Conservation (phyloP, 108 stramenopile genomes). For the Epithemia pelagica region DNA sequence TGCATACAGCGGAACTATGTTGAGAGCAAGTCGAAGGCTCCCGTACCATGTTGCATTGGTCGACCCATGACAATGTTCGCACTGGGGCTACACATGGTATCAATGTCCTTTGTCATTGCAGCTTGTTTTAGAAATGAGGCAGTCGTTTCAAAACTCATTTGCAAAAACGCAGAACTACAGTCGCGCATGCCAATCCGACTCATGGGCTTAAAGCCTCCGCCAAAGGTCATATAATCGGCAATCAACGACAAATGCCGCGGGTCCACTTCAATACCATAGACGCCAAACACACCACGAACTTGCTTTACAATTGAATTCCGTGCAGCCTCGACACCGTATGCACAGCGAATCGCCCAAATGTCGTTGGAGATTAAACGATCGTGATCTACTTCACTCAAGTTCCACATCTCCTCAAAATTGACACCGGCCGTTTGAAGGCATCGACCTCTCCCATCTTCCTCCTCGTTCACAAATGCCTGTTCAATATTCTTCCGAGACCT, state of each 20-base stretch:
- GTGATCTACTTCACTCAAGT: slow-evolving; percentile 79
- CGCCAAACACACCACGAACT: slow-evolving; percentile 95
- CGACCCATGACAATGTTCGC: slow-evolving; percentile 92
- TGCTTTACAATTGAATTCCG: slow-evolving; percentile 91
- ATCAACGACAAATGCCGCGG: slow-evolving; percentile 95
- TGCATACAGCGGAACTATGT: too few species aligned
- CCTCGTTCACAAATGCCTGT: slow-evolving; percentile 76
- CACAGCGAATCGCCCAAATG: slow-evolving; percentile 82
- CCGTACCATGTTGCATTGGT: slow-evolving; percentile 89
- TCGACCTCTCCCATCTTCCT: slow-evolving; percentile 74
- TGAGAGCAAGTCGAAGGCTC: slow-evolving; percentile 67
- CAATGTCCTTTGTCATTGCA: slow-evolving; percentile 61
- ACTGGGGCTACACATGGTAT: slow-evolving; percentile 82
- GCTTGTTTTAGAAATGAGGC: slow-evolving; percentile 92
- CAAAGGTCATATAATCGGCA: slow-evolving; percentile 98
- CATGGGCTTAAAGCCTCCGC: slow-evolving; percentile 94
- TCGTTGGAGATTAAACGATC: slow-evolving; percentile 86
- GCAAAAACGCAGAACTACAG: slow-evolving; percentile 85
- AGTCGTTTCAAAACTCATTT: slow-evolving; percentile 99
- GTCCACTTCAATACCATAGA: slow-evolving; percentile 97
- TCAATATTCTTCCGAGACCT: slow-evolving; percentile 73
- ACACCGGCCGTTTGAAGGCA: slow-evolving; percentile 93
- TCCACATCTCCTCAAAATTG: slow-evolving; percentile 92
- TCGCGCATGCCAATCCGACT: slow-evolving; percentile 94
- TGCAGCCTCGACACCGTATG: slow-evolving; percentile 98